phyloP scores from a whole-genome alignment of 805 yeast genomes.

The Candida germanica region DNA sequence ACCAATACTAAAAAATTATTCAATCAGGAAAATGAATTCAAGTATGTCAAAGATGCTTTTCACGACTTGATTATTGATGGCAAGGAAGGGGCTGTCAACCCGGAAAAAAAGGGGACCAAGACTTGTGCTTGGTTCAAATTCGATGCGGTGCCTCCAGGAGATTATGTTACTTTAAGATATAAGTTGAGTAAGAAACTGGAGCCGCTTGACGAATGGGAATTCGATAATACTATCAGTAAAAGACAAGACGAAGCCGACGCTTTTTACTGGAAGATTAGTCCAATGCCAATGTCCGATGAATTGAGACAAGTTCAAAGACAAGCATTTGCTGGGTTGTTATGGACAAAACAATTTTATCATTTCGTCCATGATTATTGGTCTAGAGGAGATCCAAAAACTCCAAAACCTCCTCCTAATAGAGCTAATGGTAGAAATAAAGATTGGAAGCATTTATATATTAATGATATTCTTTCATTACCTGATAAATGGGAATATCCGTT shows the following conservation, averaged over 20 bases:
- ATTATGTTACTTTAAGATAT: conserved; percentile 81
- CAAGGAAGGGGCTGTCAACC: conserved; percentile 61
- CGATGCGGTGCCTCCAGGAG: conserved; percentile 80
- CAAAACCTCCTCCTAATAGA: conserved; percentile 74
- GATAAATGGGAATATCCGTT: conserved; percentile 97
- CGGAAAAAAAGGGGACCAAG: conserved; percentile 72
- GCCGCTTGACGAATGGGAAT: conserved; percentile 67
- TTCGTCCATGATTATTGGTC: conserved; percentile 85
- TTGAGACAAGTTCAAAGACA: conserved; percentile 84
- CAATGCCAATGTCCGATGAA: conserved; percentile 77
- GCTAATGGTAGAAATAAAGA: conserved; percentile 85
- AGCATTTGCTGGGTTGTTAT: conserved; percentile 88
- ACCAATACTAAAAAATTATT: conserved; percentile 72
- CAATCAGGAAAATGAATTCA: conserved; percentile 51
- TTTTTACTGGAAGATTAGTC: conserved; percentile 84
- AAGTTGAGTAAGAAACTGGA: conserved; percentile 48
- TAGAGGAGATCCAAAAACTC: conserved; percentile 74
- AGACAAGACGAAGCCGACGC: conserved; percentile 90
- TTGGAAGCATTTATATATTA: conserved; percentile 86
- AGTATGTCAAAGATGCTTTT: conserved; percentile 84
- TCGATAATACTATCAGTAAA: conserved; percentile 64
- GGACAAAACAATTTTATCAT: conserved; percentile 92
- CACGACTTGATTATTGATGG: conserved; percentile 75
- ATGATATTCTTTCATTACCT: conserved; percentile 84
- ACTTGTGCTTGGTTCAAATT: conserved; percentile 81